Evolutionary conservation across 441 rosid species (phyloP), one percentile per base, ranked within the genome.

Genomic region (Gossypium trilobum): DNA sequence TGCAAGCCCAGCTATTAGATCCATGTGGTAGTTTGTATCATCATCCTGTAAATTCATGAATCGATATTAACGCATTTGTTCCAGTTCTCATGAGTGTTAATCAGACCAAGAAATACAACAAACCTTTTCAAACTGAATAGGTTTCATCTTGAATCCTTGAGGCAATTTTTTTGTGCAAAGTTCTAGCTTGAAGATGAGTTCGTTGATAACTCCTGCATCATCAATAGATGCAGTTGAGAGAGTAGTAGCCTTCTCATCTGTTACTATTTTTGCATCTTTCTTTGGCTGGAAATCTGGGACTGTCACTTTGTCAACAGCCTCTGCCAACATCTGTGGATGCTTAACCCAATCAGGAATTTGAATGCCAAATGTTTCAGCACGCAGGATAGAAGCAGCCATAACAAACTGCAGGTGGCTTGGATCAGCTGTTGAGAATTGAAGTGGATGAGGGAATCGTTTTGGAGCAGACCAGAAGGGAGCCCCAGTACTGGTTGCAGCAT

Each of bases 391-490:
- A 59, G 90, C 91, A 27, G 99, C 95, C 89, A 83, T 79, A 68
- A 88, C 71, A 77, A 87, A 95, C 20, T 86, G 89, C 57, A 93
- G 88, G 70, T 88, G 92, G 75, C 91, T 85, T 22, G 76, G 75
- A 81, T 95, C 99, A n/a, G 84, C 76, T 23, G 84, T 69, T 52
- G 96, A 87, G 84, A 89, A 92, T 72, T 82, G 84, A 58, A 91
- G 87, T 1, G 99, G 91, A 3, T 52, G 93, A 29, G 99, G 99
- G 78, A 95, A 92, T 27, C 97, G 86, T 86, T 95, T 95, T 56
- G 99, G 98, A 54, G 98, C 98, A 46, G 99, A 95, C 97, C 99
- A 95, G 84, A 95, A 95, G 22, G 96, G 97, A 62, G 91, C 85
- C 73, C 99, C 96, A 0, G 82, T 95, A 78, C 92, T 91, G 17